phyloP scores from a whole-genome alignment of 305 asterid genomes.

The Fraxinus latifolia region DNA sequence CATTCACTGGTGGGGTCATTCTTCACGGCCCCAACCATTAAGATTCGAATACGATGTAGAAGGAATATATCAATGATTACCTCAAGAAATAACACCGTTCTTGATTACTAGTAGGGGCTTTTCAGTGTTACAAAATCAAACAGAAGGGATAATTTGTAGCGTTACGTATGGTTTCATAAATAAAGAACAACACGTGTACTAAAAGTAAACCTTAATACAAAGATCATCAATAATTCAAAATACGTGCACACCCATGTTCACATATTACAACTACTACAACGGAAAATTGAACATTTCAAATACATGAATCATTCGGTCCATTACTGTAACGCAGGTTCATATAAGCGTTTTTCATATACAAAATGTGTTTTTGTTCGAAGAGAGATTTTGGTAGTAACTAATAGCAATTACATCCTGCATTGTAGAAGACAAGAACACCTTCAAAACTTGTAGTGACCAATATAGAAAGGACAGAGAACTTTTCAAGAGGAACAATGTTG shows the following conservation, averaged over 20 bases:
- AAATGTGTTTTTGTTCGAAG: not conserved
- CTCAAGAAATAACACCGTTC: not conserved
- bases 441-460: not conserved
- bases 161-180: not conserved
- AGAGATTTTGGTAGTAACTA: not conserved
- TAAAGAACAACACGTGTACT: not conserved
- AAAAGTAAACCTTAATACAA: not conserved
- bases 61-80: not conserved
- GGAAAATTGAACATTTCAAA: not conserved
- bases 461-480: too few species aligned
- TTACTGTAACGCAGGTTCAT: not conserved
- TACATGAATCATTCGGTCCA: not conserved
- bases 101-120: not conserved
- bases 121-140: not conserved
- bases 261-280: not conserved
- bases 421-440: too few species aligned
- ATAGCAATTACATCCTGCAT: not conserved
- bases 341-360: too few species aligned
- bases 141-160: not conserved
- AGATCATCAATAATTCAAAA: not conserved
- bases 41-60: not conserved
- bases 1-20: conserved; percentile 20
- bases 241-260: not conserved
- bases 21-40: conserved; percentile 1
- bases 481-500: not conserved